Base-by-base conservation (phyloP, 306 rosid species). In the Vigna hirtella region DNA sequence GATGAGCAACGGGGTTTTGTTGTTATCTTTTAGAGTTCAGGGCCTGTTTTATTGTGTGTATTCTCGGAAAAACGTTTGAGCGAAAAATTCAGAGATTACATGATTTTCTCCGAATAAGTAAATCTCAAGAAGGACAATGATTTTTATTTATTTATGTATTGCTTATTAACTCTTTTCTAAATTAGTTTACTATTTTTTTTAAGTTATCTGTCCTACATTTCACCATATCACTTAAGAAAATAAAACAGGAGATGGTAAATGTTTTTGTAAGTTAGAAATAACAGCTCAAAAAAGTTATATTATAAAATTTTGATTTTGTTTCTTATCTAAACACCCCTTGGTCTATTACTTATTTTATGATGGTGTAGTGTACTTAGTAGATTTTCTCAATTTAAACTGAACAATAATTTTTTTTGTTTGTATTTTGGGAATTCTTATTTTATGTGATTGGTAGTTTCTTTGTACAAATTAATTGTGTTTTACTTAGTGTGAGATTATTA, bases 361-460 rank as follows among this genome's bases (percentile, higher is more conserved):
- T 79, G 17, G 40, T 36, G 50, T 17, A 6, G 40, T 36, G 50
- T 17, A 6, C 49, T 28, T 38, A 26, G 7, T 32, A 7, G n/a
- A 32, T 72, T 28, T 12, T 5, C 38, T 48, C 48, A 40, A 15
- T 15, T 69, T 26, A 20, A 40, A 32, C 34, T 77, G 62, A 68
- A 69, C 53, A 28, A 36, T 66, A 4, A 20, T 20, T 20, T 20
- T 20, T 20, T 20, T 20, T 20, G 28, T 16, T 83, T 73, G 34
- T 30, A 40, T 10, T 76, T 63, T 42, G 50, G 66, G 18, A 8
- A 30, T 77, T 77, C 38, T 57, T 79, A 79, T 52, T 56, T 34
- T 8, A 40, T 50, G 30, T 63, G 64, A 64, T 15, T 78, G 42
- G 18, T 52, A 18, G 10, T 55, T 32, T 34, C 45, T 61, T 73